phyloP scores from a whole-genome alignment of 441 rosid species.

The Mallotus repandus region DNA sequence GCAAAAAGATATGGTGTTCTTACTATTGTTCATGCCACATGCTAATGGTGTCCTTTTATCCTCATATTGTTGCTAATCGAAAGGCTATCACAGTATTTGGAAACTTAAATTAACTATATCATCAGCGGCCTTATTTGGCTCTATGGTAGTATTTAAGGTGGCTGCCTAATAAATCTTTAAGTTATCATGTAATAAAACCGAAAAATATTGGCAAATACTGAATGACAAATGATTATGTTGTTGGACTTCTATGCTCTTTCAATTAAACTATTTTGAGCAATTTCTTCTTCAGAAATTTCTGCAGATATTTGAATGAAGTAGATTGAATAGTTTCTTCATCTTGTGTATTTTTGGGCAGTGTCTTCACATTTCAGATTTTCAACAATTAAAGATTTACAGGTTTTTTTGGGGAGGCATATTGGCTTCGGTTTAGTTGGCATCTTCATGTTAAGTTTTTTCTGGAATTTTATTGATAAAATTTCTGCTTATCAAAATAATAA shows the following conservation, averaged over 20 bases:
- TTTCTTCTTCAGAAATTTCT: background rate
- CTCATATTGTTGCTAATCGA: background rate
- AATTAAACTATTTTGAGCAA: background rate
- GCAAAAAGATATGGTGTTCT: background rate
- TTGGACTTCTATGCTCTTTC: background rate
- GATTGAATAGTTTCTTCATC: background rate
- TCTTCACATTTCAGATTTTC: constrained; percentile 4
- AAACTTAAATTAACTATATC: background rate
- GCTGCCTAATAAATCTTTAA: background rate
- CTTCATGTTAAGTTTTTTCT: too few species aligned
- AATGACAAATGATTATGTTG: background rate
- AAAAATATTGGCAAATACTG: background rate
- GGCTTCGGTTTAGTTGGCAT: too few species aligned
- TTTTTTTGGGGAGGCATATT: too few species aligned
- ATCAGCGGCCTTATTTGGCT: background rate
- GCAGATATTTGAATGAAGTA: constrained; percentile 5
- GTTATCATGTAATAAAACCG: background rate
- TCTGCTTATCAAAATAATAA: too few species aligned
- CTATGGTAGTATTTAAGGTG: background rate
- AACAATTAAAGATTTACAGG: background rate
- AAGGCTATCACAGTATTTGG: background rate
- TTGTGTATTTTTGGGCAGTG: background rate
- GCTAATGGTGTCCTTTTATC: background rate
- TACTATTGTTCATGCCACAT: background rate
- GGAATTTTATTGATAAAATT: too few species aligned